Evolutionary conservation across 495 filamentous ascomycete species (phyloP), one percentile per base, ranked within the genome.

Genomic region (Xylaria sp.): DNA sequence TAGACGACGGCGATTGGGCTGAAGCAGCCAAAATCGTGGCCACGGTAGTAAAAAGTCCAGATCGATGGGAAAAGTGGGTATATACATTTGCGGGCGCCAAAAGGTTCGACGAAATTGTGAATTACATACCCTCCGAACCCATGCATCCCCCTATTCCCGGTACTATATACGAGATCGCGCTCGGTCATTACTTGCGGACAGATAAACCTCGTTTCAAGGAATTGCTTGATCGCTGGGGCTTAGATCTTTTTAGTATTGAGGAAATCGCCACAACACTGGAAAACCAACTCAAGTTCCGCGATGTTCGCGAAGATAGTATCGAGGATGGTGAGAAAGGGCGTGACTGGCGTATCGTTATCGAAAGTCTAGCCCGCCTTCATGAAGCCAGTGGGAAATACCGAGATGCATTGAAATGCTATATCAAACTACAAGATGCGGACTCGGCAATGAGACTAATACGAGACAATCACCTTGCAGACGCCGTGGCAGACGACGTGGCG

Each of bases 31-130:
- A 89, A 70, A 83, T 93, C 15, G 95, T 93, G 72, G 91, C 90
- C 2, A 92, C 92, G 74, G 94, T 98, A 14, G 81, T 98, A 0
- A 87, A 89, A 46, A 92, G 89, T n/a, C 86, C 93, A 5, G 81
- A 90, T 57, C 85, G 91, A 72, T 98, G 97, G 97, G 95, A 99
- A 79, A 91, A 95, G 72, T 98, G 94, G 94, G 91, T 95, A 11
- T 94, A 91, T 89, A 89, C 86, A 0, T 99, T 99, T 76, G 93
- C 95, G 35, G 90, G 92, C 58, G 91, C 93, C 7, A 84, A 91
- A 69, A 94, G 91, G 75, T 90, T 94, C 71, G 92, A 97, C 75
- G 95, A 98, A 69, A 97, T 99, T 43, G 92, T 93, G 7, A 86
- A 90, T 31, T 90, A 91, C 73, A 93, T 99, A 24, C 96, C 96